phyloP scores from a whole-genome alignment of 2,329 filamentous ascomycete species.

The Fusarium sp. region DNA sequence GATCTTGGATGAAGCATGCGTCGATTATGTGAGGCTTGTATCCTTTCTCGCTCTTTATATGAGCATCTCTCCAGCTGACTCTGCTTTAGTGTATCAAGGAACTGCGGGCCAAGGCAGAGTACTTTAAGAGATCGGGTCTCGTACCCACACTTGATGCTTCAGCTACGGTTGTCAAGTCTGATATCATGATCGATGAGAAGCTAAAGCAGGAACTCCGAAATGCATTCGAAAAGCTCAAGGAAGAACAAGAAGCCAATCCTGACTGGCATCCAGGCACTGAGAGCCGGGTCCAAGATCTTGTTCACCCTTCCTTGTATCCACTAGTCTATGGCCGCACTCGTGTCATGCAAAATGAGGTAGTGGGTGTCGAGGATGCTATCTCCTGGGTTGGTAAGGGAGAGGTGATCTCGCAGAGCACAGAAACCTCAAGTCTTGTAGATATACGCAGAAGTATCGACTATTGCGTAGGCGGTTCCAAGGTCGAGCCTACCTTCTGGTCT shows the following conservation, averaged over 20 bases:
- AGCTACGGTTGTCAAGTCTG: background rate
- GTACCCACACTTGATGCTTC: background rate
- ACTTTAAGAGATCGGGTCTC: background rate
- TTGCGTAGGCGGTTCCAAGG: background rate
- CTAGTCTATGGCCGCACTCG: constrained; percentile 35
- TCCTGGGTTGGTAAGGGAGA: background rate
- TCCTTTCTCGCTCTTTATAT: background rate
- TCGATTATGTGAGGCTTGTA: background rate
- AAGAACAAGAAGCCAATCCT: background rate
- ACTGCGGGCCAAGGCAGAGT: background rate
- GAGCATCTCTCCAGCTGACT: background rate
- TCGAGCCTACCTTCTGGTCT: background rate
- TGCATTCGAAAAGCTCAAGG: background rate
- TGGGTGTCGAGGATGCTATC: constrained; percentile 23
- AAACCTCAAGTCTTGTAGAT: background rate
- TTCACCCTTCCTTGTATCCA: constrained; percentile 36
- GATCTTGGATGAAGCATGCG: background rate
- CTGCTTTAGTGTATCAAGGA: background rate
- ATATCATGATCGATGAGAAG: background rate
- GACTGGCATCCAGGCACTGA: constrained; percentile 20
- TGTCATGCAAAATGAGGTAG: constrained; percentile 48
- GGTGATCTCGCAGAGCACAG: background rate
- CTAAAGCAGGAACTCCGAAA: background rate
- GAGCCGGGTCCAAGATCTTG: constrained; percentile 5
- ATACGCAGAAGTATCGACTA: background rate